These are phyloP conservation scores for Tilletia caries DNA, from an alignment of 1,284 basidiomycete genomes.

Conservation along the genomic window DNA sequence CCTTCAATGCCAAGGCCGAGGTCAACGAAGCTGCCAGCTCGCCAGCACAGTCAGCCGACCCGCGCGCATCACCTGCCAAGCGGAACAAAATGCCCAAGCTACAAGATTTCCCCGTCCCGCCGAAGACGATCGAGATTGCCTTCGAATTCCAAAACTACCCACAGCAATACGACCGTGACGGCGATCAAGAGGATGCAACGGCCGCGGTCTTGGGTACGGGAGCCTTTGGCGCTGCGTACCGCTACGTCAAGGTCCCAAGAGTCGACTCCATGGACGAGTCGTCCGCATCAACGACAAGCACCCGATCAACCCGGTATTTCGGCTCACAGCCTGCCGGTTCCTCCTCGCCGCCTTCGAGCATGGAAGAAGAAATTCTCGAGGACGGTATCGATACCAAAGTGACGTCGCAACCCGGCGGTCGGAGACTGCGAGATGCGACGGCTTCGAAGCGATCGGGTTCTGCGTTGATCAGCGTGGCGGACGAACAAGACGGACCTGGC, in stretches of 20 bases:
- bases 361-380: constrained; percentile 1
- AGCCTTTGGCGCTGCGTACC: constrained; percentile 3
- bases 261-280: neutral
- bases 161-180: neutral
- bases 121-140: neutral
- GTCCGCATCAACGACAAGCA: neutral
- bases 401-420: neutral
- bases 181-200: neutral
- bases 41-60: neutral
- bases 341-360: neutral
- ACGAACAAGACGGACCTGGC: no score
- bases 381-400: neutral
- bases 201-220: neutral
- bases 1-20: neutral
- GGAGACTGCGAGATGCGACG: no score
- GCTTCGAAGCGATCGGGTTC: no score
- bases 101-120: constrained; percentile 5
- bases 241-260: neutral
- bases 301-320: neutral
- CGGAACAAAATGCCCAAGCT: neutral
- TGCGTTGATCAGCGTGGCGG: no score
- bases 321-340: neutral
- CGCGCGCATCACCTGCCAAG: neutral
- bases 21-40: no score
- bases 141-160: neutral